Evolutionary conservation across 805 yeast genomes (phyloP).

Genomic region (Ogataea nakhonphanomensis): DNA sequence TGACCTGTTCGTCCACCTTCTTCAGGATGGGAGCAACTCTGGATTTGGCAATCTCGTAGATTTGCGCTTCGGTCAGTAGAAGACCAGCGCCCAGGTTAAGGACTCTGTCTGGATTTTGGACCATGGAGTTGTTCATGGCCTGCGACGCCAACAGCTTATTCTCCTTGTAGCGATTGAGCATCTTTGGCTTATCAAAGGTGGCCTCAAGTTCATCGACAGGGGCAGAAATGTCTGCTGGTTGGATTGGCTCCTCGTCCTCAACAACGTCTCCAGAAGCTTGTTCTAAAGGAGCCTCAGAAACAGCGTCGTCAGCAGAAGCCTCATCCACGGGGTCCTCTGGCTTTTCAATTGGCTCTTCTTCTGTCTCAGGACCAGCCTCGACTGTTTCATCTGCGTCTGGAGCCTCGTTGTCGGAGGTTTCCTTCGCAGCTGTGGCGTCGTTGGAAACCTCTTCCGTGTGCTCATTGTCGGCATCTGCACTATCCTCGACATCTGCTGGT

Average conservation of each 20-base stretch:
- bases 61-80: conserved; percentile 50
- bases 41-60: conserved; percentile 51
- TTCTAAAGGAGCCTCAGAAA: conserved; percentile 14
- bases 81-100: conserved; percentile 54
- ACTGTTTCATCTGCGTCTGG: too few relatives aligned
- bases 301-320: neutral
- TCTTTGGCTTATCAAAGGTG: conserved; percentile 44
- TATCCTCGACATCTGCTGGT: neutral
- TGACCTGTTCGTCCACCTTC: conserved; percentile 48
- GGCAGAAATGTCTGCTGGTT: conserved; percentile 14
- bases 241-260: conserved; percentile 22
- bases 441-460: too few relatives aligned
- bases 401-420: too few relatives aligned
- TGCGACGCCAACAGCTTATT: conserved; percentile 46
- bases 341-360: conserved; percentile 6
- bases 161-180: conserved; percentile 46
- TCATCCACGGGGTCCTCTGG: neutral
- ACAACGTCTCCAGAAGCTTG: conserved; percentile 12
- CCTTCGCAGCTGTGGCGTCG: too few relatives aligned
- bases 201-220: conserved; percentile 37
- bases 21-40: conserved; percentile 54
- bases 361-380: neutral
- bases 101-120: conserved; percentile 48
- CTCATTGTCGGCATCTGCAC: conserved; percentile 3
- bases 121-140: conserved; percentile 38